phyloP scores from a whole-genome alignment of 75 land plant genomes.

The Adiantum capillusveneris region DNA sequence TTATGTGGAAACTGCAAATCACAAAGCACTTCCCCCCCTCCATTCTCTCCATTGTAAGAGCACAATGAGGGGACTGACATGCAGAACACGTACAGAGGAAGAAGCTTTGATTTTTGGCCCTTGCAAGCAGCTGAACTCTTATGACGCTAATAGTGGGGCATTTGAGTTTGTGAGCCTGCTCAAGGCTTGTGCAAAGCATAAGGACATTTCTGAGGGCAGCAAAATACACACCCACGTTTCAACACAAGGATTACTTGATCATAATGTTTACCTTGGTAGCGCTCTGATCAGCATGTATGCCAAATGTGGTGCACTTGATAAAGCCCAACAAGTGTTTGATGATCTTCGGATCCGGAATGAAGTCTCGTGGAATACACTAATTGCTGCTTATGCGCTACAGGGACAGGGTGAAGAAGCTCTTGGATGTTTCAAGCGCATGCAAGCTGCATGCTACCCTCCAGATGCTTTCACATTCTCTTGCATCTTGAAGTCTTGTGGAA shows the following conservation, averaged over 20 bases:
- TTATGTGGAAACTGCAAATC: no score
- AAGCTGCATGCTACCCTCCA: not conserved
- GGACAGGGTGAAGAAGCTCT: conserved; percentile 17
- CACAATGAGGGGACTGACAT: no score
- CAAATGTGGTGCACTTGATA: conserved; percentile 13
- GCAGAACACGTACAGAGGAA: no score
- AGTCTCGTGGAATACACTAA: conserved; percentile 51
- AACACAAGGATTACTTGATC: conserved; percentile 7
- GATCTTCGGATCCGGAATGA: conserved; percentile 27
- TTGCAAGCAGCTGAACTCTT: no score
- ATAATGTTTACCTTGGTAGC: conserved; percentile 25
- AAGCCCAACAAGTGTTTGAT: conserved; percentile 41
- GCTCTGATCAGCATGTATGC: conserved; percentile 49
- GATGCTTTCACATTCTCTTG: conserved; percentile 11
- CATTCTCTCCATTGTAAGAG: no score
- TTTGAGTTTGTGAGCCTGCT: conserved; percentile 8
- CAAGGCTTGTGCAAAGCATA: conserved; percentile 7
- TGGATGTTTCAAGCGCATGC: conserved; percentile 6
- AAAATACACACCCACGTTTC: conserved; percentile 8
- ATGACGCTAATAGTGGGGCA: not conserved
- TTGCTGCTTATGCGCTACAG: conserved; percentile 30
- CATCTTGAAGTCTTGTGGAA: conserved; percentile 15
- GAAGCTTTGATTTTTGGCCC: no score
- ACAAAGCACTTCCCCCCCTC: no score
- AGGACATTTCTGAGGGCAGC: conserved; percentile 14